A percentile compares a stretch with the other conserved stretches of the same genome.
phyloP scores from a whole-genome alignment of 192 early-diverging fungal genomes.

The Coemansia sp. region DNA sequence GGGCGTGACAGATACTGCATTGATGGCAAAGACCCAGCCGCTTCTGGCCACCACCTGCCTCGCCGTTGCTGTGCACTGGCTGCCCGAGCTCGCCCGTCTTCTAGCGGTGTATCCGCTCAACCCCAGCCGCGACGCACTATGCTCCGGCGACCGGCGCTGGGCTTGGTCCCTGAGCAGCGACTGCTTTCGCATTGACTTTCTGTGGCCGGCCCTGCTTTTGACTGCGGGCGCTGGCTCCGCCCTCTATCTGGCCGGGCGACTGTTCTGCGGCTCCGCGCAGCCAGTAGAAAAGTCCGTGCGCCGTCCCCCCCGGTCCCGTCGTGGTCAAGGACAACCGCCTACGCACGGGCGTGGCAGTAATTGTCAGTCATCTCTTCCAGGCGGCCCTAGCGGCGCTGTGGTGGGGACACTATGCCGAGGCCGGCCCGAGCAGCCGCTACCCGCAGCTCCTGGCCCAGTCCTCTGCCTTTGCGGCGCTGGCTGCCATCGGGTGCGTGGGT shows the following conservation, averaged over 20 bases:
- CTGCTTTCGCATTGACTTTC: no score
- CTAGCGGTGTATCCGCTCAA: no score
- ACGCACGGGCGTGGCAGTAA: not conserved
- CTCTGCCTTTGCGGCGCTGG: not conserved
- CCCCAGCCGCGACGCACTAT: no score
- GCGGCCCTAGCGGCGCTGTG: not conserved
- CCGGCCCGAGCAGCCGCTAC: not conserved
- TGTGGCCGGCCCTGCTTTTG: slow-evolving; percentile 20
- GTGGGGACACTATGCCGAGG: not conserved
- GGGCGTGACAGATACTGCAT: no score
- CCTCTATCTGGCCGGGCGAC: not conserved
- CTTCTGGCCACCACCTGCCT: no score
- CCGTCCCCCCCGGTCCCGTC: slow-evolving; percentile 12
- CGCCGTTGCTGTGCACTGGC: no score
- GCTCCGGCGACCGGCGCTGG: no score
- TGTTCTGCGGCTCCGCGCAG: not conserved
- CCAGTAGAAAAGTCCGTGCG: slow-evolving; percentile 6
- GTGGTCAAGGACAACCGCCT: slow-evolving; percentile 21
- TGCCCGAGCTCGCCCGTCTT: no score
- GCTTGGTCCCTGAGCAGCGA: no score
- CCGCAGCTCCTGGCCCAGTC: slow-evolving; percentile 1
- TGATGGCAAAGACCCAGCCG: no score
- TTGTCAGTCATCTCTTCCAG: not conserved
- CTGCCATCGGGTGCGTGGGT: not conserved
- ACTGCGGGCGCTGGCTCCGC: not conserved